These are phyloP conservation scores for Vitis riparia DNA, from an alignment of 164 flowering plant genomes.

Conservation along the genomic window DNA sequence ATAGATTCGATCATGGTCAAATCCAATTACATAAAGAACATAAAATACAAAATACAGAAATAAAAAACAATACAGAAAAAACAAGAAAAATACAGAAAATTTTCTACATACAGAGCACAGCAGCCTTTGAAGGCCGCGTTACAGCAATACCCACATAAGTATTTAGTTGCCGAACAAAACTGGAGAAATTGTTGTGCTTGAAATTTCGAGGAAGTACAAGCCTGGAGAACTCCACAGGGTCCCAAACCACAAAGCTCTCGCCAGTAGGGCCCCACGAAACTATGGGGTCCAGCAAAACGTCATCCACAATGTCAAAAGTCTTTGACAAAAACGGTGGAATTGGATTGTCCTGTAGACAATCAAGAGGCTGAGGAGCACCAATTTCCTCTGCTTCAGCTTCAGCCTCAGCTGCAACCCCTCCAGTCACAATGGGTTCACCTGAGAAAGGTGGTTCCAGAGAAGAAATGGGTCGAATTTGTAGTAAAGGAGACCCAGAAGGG, in stretches of 20 bases:
- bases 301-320: slow-evolving; percentile 79
- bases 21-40: slow-evolving; percentile 18
- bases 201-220: slow-evolving; percentile 70
- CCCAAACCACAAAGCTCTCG: slow-evolving; percentile 87
- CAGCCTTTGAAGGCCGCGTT: slow-evolving; percentile 40
- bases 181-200: slow-evolving; percentile 97
- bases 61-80: slow-evolving; percentile 11
- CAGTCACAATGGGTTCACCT: neutral
- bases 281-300: slow-evolving; percentile 48
- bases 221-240: slow-evolving; percentile 67
- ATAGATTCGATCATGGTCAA: slow-evolving; percentile 10
- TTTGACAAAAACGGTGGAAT: slow-evolving; percentile 79
- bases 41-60: neutral
- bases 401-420: neutral
- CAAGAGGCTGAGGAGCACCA: slow-evolving; percentile 61
- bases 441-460: neutral
- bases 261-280: slow-evolving; percentile 74
- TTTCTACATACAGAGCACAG: slow-evolving; percentile 33
- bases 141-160: slow-evolving; percentile 86
- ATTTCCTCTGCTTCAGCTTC: slow-evolving; percentile 4
- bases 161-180: slow-evolving; percentile 93
- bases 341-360: slow-evolving; percentile 44
- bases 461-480: neutral
- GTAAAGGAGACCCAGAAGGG: slow-evolving; percentile 7
- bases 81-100: slow-evolving; percentile 5